These are phyloP conservation scores for Heterobasidion irregulare DNA, from an alignment of 1,284 basidiomycete genomes.

Conservation along the genomic window DNA sequence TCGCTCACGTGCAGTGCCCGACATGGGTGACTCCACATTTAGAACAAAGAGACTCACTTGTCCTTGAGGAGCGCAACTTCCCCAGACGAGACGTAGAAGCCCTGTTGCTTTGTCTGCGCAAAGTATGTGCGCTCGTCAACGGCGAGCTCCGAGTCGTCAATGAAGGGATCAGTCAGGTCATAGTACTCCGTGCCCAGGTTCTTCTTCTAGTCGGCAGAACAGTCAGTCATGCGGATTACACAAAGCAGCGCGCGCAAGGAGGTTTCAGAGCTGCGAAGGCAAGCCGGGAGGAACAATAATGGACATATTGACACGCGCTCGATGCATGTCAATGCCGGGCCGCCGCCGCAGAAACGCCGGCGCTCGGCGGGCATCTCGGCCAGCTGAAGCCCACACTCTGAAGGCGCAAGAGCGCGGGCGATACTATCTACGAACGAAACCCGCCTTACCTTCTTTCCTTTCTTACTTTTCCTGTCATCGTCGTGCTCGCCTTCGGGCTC, in stretches of 20 bases:
- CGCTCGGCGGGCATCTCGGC: too few relatives aligned
- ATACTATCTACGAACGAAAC: neutral
- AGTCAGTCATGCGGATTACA: neutral
- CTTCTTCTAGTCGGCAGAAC: conserved; percentile 35
- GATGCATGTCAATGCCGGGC: too few relatives aligned
- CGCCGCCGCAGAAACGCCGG: too few relatives aligned
- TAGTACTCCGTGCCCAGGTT: conserved; percentile 67
- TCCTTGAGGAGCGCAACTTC: conserved; percentile 80
- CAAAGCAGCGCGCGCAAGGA: neutral
- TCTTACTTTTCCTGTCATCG: conserved; percentile 19
- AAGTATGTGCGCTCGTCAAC: conserved; percentile 88
- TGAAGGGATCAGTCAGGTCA: conserved; percentile 89
- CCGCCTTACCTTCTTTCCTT: conserved; percentile 29
- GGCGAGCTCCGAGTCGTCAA: conserved; percentile 92
- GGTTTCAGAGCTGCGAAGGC: neutral
- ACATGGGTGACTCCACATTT: neutral
- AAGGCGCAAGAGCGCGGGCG: neutral
- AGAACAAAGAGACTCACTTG: conserved; percentile 27
- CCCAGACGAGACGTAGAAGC: conserved; percentile 88
- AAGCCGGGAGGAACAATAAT: neutral
- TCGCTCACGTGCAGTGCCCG: neutral
- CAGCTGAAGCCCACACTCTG: too few relatives aligned
- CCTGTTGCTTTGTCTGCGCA: conserved; percentile 89
- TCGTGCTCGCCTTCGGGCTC: conserved; percentile 32
- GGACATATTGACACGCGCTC: neutral